Conservation (phyloP, 2,329 filamentous ascomycete species). For the Xylaria sp. region DNA sequence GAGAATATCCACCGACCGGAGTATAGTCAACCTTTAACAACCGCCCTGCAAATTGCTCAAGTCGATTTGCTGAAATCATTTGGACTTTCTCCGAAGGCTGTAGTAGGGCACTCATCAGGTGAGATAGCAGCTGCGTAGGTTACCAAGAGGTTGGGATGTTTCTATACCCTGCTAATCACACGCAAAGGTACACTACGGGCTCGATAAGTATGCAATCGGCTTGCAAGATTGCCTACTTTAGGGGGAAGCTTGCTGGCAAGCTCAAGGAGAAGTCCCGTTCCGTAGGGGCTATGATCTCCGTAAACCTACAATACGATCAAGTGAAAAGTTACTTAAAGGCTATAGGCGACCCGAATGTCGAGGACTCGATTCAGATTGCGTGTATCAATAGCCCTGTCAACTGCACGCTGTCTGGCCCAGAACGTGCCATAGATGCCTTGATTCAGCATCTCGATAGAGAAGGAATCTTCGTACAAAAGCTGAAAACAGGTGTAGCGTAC, state of each 20-base stretch:
- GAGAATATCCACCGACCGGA: background rate
- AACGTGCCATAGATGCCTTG: conserved; percentile 13
- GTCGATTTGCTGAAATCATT: background rate
- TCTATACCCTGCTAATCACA: background rate
- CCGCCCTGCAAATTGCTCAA: background rate
- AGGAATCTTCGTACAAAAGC: conserved; percentile 9
- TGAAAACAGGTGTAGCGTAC: conserved; percentile 20
- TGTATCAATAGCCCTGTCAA: conserved; percentile 10
- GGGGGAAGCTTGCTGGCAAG: conserved; percentile 39
- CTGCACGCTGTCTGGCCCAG: conserved; percentile 12
- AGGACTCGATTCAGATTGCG: background rate
- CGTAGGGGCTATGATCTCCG: conserved; percentile 24
- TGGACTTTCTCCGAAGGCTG: background rate
- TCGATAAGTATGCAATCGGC: background rate
- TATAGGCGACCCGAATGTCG: background rate
- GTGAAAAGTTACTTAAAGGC: conserved; percentile 5
- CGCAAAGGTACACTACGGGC: conserved; percentile 4
- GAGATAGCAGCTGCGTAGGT: conserved; percentile 30
- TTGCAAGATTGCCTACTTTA: conserved; percentile 41
- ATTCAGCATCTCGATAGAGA: background rate
- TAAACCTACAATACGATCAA: conserved; percentile 21
- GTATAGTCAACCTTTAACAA: background rate
- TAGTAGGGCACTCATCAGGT: background rate
- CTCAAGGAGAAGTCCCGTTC: conserved; percentile 27
- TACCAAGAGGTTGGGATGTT: background rate